phyloP scores from a whole-genome alignment of 441 rosid species.

The Mallotus repandus region DNA sequence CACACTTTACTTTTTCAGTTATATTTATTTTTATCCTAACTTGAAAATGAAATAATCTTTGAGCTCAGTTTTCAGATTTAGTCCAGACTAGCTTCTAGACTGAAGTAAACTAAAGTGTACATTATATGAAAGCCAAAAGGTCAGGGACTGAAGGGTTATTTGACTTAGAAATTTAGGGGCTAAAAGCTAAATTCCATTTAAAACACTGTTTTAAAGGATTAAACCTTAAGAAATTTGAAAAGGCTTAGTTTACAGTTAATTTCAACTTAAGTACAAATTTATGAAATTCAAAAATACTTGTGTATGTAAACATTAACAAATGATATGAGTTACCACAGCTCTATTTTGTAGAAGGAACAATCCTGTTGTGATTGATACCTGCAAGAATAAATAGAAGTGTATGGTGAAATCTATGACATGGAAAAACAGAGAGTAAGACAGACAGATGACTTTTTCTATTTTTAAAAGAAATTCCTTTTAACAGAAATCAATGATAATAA shows the following conservation, averaged over 20 bases:
- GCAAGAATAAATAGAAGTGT: background rate
- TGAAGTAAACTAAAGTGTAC: no score
- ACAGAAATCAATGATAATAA: no score
- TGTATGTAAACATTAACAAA: background rate
- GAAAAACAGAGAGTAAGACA: no score
- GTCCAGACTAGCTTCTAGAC: no score
- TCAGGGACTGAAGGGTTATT: background rate
- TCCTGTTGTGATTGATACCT: slow-evolving; percentile 71
- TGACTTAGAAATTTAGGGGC: background rate
- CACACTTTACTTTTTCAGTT: no score
- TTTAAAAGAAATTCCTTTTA: no score
- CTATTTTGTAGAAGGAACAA: slow-evolving; percentile 68
- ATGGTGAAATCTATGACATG: background rate
- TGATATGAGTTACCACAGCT: slow-evolving; percentile 48
- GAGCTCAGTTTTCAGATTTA: no score
- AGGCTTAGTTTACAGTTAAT: background rate
- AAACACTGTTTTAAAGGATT: background rate
- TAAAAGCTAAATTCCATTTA: background rate
- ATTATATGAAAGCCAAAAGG: no score
- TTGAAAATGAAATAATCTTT: no score
- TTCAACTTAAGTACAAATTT: background rate
- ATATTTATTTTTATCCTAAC: no score
- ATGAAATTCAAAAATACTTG: background rate
- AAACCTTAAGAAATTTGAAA: background rate
- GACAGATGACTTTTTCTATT: no score